phyloP scores from a whole-genome alignment of 495 filamentous ascomycete species.

The Sordaria brevicollis region DNA sequence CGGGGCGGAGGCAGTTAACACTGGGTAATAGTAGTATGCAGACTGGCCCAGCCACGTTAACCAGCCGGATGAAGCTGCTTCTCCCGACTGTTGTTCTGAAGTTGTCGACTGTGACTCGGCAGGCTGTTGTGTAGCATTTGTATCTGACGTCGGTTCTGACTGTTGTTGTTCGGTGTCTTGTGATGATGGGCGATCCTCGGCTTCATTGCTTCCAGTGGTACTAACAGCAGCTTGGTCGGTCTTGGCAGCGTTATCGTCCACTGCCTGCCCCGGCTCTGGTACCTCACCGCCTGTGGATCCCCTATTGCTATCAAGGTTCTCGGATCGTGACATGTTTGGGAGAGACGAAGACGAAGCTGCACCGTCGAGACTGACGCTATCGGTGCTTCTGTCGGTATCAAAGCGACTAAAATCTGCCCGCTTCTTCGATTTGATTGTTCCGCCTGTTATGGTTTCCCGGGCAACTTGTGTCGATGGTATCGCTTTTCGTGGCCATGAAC shows the following conservation, averaged over 20 bases:
- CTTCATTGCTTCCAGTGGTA: neutral
- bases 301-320: slow-evolving; percentile 1
- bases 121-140: slow-evolving; percentile 3
- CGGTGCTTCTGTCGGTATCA: slow-evolving; percentile 28
- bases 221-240: slow-evolving; percentile 1
- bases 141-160: neutral
- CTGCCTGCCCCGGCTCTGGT: neutral
- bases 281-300: neutral
- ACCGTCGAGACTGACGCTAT: slow-evolving; percentile 15
- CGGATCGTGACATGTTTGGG: slow-evolving; percentile 10
- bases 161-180: neutral
- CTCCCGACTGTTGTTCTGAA: slow-evolving; percentile 15
- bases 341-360: slow-evolving; percentile 16
- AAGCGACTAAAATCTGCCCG: slow-evolving; percentile 38
- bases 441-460: slow-evolving; percentile 63
- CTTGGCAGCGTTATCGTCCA: slow-evolving; percentile 1
- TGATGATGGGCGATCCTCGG: neutral
- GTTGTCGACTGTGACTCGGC: slow-evolving; percentile 4
- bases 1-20: slow-evolving; percentile 7
- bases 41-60: slow-evolving; percentile 46
- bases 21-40: slow-evolving; percentile 3
- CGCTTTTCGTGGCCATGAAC: slow-evolving; percentile 64
- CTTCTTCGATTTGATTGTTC: slow-evolving; percentile 27
- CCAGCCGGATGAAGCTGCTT: slow-evolving; percentile 40
- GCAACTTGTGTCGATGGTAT: slow-evolving; percentile 63